Percentiles rank a stretch among this genome's conserved stretches.
phyloP scores from a whole-genome alignment of 2,329 filamentous ascomycete genomes.

The Coniochaeta prunicola region DNA sequence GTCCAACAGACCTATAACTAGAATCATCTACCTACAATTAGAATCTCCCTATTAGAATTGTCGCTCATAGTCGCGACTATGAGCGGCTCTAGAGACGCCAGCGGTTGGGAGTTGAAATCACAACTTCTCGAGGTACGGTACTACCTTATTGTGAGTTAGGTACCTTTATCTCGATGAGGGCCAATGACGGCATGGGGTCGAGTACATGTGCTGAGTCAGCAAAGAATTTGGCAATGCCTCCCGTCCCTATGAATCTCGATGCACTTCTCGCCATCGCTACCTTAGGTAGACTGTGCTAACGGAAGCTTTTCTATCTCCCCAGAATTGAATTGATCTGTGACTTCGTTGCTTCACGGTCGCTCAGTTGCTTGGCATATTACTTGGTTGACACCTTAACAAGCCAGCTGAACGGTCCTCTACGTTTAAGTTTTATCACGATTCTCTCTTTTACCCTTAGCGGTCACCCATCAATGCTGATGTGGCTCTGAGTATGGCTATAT shows the following conservation, averaged over 20 bases:
- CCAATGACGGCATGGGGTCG: background rate
- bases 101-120: background rate
- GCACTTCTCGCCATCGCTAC: too few species aligned
- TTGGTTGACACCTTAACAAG: too few species aligned
- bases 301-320: too few species aligned
- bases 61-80: constrained; percentile 5
- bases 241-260: too few species aligned
- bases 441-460: background rate
- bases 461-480: background rate
- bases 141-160: too few species aligned
- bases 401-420: background rate
- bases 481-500: background rate
- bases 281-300: too few species aligned
- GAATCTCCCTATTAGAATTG: constrained; percentile 9
- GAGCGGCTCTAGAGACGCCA: background rate
- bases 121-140: too few species aligned
- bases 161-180: background rate
- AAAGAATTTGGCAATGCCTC: too few species aligned
- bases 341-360: background rate
- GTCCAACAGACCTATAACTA: background rate
- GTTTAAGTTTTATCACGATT: background rate
- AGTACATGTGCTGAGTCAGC: background rate
- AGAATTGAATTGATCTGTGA: background rate
- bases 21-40: constrained; percentile 7
- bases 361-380: background rate